phyloP scores from a whole-genome alignment of 441 rosid species.

The Pelargonium fulgidum region DNA sequence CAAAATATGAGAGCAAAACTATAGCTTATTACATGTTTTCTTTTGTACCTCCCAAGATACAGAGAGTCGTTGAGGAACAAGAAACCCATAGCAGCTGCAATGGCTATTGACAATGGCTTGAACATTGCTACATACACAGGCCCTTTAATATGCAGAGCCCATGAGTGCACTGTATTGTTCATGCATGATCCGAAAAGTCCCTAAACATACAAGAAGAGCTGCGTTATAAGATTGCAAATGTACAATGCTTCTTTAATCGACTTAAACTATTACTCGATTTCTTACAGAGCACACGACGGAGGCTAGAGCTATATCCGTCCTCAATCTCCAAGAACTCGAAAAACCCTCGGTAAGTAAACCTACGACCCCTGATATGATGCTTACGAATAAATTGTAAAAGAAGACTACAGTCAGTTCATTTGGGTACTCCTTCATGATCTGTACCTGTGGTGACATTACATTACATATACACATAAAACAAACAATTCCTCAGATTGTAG shows the following conservation, averaged over 20 bases:
- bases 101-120: constrained; percentile 49
- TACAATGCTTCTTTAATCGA: background rate
- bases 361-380: too few species aligned
- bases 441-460: constrained; percentile 33
- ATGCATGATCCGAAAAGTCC: constrained; percentile 59
- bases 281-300: constrained; percentile 26
- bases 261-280: background rate
- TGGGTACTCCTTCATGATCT: constrained; percentile 32
- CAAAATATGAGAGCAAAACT: background rate
- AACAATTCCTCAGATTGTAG: too few species aligned
- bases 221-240: background rate
- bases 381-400: too few species aligned
- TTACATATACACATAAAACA: background rate
- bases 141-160: constrained; percentile 59
- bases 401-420: too few species aligned
- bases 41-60: constrained; percentile 51
- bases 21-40: too few species aligned
- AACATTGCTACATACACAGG: constrained; percentile 62
- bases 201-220: constrained; percentile 24
- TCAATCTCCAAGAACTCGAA: too few species aligned
- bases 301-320: too few species aligned
- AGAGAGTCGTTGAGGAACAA: constrained; percentile 49
- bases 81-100: constrained; percentile 53
- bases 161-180: constrained; percentile 45
- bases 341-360: too few species aligned